A percentile compares a stretch with the other conserved stretches of the same genome.
phyloP scores from a whole-genome alignment of 106 monocot species.

The Dendrobium nobile region DNA sequence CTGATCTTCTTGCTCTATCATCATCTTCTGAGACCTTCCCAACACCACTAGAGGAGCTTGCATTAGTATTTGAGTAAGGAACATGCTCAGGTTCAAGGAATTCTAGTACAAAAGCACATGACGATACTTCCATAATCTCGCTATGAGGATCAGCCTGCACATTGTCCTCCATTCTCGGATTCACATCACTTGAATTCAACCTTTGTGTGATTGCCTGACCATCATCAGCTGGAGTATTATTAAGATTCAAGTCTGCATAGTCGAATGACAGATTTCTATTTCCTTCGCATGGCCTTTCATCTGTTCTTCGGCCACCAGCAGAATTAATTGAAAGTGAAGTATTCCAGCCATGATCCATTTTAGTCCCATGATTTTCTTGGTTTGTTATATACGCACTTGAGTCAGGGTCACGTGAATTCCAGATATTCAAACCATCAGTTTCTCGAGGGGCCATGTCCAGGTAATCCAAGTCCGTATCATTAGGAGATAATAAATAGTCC shows the following conservation, averaged over 20 bases:
- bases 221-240: conserved; percentile 26
- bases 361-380: conserved; percentile 15
- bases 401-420: conserved; percentile 25
- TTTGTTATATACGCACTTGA: conserved; percentile 19
- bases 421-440: conserved; percentile 21
- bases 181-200: conserved; percentile 13
- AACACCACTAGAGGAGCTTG: conserved; percentile 17
- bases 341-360: conserved; percentile 29
- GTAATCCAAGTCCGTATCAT: conserved; percentile 19
- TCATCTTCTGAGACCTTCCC: conserved; percentile 22
- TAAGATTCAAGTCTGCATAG: conserved; percentile 35
- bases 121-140: conserved; percentile 3
- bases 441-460: conserved; percentile 16
- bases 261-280: conserved; percentile 20
- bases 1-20: conserved; percentile 41
- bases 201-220: conserved; percentile 17
- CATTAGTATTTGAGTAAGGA: conserved; percentile 17
- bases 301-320: conserved; percentile 12
- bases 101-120: conserved; percentile 16
- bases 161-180: conserved; percentile 16
- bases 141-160: conserved; percentile 11
- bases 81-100: conserved; percentile 15
- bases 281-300: conserved; percentile 27
- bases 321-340: conserved; percentile 16
- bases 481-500: conserved; percentile 19